Conservation (phyloP, 495 filamentous ascomycete genomes). For the Penicillium paradoxum region DNA sequence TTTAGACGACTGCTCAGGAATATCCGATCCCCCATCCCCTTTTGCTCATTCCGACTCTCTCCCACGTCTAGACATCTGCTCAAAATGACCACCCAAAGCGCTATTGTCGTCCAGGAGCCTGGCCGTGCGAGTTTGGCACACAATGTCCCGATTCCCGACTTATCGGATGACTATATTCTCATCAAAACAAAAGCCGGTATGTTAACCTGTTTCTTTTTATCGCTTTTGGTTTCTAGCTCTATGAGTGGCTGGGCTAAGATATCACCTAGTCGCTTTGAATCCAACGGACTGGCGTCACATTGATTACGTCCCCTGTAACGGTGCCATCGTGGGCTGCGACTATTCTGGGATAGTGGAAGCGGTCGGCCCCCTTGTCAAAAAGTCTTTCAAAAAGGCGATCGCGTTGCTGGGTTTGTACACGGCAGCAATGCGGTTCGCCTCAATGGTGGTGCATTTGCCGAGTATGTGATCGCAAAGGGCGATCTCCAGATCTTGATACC, state of each 20-base stretch:
- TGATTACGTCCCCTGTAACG: conserved; percentile 21
- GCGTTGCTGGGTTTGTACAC: conserved; percentile 45
- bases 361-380: conserved; percentile 42
- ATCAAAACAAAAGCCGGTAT: conserved; percentile 37
- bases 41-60: neutral
- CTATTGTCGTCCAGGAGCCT: conserved; percentile 14
- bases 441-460: conserved; percentile 49
- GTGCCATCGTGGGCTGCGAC: conserved; percentile 48
- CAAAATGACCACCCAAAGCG: conserved; percentile 14
- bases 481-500: conserved; percentile 49
- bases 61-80: neutral
- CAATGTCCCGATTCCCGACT: conserved; percentile 24
- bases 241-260: conserved; percentile 5
- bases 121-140: conserved; percentile 9
- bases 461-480: conserved; percentile 45
- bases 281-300: conserved; percentile 54
- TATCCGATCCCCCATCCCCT: neutral
- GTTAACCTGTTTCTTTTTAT: neutral
- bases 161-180: conserved; percentile 39
- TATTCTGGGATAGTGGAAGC: conserved; percentile 51
- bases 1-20: conserved; percentile 1
- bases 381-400: conserved; percentile 38
- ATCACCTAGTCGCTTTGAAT: conserved; percentile 43
- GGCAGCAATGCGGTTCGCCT: conserved; percentile 42
- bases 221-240: neutral